Conservation (phyloP, 2,329 filamentous ascomycete genomes). For the Arthrinium puccinioides region DNA sequence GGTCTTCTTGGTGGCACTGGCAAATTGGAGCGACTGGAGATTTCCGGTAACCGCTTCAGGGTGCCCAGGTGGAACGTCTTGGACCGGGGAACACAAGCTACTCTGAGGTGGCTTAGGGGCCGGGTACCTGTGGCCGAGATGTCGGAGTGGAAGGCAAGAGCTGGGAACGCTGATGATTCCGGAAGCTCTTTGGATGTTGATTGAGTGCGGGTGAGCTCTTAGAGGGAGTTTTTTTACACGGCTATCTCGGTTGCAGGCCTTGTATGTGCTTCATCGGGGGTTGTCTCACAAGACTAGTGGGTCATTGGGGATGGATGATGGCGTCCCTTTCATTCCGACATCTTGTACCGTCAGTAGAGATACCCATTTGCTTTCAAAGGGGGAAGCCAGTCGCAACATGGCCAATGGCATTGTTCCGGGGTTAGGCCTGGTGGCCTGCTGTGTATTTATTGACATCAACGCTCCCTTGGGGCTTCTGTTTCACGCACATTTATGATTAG, state of each 20-base stretch:
- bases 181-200: conserved; percentile 11
- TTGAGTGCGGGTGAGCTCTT: conserved; percentile 4
- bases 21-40: conserved; percentile 60
- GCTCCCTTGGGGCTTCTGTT: too few species aligned
- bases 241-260: too few species aligned
- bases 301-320: neutral
- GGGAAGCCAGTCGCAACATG: too few species aligned
- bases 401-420: too few species aligned
- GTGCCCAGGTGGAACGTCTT: conserved; percentile 80
- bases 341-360: conserved; percentile 1
- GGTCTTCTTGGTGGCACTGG: conserved; percentile 64
- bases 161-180: conserved; percentile 29
- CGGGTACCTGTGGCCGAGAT: conserved; percentile 60
- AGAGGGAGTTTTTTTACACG: too few species aligned
- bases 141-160: conserved; percentile 45
- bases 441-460: too few species aligned
- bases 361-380: conserved; percentile 3
- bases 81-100: conserved; percentile 80
- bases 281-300: neutral
- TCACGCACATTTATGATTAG: too few species aligned
- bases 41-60: conserved; percentile 79
- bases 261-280: neutral
- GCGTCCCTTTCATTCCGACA: neutral
- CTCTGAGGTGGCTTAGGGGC: conserved; percentile 72
- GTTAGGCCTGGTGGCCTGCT: too few species aligned